These are phyloP conservation scores for Astraeus odoratus DNA, from an alignment of 768 basidiomycete genomes.

Conservation along the genomic window DNA sequence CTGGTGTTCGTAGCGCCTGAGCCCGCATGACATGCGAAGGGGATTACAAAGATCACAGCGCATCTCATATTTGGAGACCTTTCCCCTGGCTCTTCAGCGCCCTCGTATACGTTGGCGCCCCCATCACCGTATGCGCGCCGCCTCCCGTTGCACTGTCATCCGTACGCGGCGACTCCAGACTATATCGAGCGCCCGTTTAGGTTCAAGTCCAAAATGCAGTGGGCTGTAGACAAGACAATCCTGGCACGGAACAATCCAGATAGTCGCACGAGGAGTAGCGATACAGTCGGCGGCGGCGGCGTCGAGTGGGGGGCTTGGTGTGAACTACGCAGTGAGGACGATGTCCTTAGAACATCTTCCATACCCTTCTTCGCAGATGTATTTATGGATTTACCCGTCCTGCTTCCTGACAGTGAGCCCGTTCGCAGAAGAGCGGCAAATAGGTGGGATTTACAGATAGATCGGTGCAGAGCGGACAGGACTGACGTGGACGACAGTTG, in stretches of 20 bases:
- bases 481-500: slow-evolving; percentile 32
- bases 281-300: slow-evolving; percentile 46
- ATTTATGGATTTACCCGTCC: slow-evolving; percentile 36
- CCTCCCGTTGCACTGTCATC: slow-evolving; percentile 50
- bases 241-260: slow-evolving; percentile 31
- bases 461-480: too few relatives aligned
- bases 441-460: slow-evolving; percentile 7
- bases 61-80: slow-evolving; percentile 54
- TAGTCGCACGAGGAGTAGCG: slow-evolving; percentile 26
- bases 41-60: slow-evolving; percentile 37
- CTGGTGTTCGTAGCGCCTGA: too few relatives aligned
- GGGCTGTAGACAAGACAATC: slow-evolving; percentile 38
- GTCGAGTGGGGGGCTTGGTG: slow-evolving; percentile 53
- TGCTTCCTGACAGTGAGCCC: slow-evolving; percentile 43
- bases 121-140: slow-evolving; percentile 55
- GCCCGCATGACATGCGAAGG: slow-evolving; percentile 29
- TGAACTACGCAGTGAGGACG: slow-evolving; percentile 38
- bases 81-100: slow-evolving; percentile 21
- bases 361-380: slow-evolving; percentile 55
- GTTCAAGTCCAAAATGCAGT: slow-evolving; percentile 29
- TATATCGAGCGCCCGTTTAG: slow-evolving; percentile 27
- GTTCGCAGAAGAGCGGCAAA: slow-evolving; percentile 14
- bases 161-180: slow-evolving; percentile 31
- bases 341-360: slow-evolving; percentile 40
- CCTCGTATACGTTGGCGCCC: slow-evolving; percentile 30